Conservation (phyloP, 202 grass and related monocot species). For the Cymbopogon flexuosus region DNA sequence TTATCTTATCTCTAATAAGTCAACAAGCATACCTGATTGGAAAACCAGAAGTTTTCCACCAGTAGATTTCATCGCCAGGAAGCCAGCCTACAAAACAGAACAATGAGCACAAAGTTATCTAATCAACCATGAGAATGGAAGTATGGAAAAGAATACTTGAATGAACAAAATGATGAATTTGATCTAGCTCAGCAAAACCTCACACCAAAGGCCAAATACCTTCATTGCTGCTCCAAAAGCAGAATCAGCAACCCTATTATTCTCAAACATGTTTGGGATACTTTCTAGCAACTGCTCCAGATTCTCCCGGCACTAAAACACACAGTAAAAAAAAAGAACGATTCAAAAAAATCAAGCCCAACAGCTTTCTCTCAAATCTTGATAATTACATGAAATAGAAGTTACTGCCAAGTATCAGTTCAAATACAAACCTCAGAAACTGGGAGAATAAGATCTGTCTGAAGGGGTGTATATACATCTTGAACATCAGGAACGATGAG, state of each 20-base stretch:
- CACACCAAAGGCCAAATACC: slow-evolving; percentile 30
- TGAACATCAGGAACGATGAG: slow-evolving; percentile 81
- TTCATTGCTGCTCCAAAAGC: slow-evolving; percentile 88
- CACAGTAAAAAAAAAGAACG: not conserved
- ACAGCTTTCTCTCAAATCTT: not conserved
- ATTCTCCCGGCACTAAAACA: slow-evolving; percentile 67
- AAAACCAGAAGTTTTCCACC: slow-evolving; percentile 90
- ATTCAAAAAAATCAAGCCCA: slow-evolving; percentile 16
- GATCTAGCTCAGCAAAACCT: not conserved
- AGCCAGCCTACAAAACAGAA: slow-evolving; percentile 58
- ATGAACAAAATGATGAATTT: not conserved
- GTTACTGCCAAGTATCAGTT: not conserved
- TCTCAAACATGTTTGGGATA: slow-evolving; percentile 82
- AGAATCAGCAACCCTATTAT: slow-evolving; percentile 75
- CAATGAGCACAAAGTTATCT: slow-evolving; percentile 12
- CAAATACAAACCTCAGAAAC: slow-evolving; percentile 60
- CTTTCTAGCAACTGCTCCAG: slow-evolving; percentile 86
- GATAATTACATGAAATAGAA: not conserved
- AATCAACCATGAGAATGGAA: not conserved
- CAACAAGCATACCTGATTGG: slow-evolving; percentile 59
- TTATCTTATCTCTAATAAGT: not conserved
- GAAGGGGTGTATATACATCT: slow-evolving; percentile 90
- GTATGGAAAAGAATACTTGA: not conserved
- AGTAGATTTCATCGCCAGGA: slow-evolving; percentile 73
- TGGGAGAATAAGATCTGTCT: slow-evolving; percentile 70